Base-by-base conservation (phyloP, 805 yeast species). In the Candida hungchunana region DNA sequence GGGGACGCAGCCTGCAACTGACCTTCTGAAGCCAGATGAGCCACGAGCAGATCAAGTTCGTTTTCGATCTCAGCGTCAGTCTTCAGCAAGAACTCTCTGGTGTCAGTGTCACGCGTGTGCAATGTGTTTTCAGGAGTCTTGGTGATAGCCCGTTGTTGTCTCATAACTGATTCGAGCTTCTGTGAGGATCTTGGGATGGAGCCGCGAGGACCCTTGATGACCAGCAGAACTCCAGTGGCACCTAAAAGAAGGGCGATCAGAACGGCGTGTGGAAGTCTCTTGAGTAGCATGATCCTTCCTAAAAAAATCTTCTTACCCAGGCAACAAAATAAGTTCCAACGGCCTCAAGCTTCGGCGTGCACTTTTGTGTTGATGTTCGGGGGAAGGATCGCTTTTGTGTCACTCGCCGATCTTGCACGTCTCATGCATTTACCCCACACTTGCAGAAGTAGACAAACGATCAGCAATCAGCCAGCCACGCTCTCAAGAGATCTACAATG, bases 1-100 rank as follows among this genome's bases (percentile, higher is more conserved):
- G 58, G 53, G 9, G 45, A 16, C 15, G 40, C 32, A 11, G 40
- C 35, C 2, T 37, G 21, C 12, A 35, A 24, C 27, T 39, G 37
- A n/a, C 22, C 8, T 3, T 37, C 39, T 10, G 27, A 20, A 11
- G 10, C 15, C 27, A 25, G 10, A 13, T 8, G 14, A 10, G 27
- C 27, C n/a, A 35, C 20, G 4, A 32, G 36, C 13, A 35, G 35
- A 10, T 32, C 43, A 11, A 39, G 30, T 14, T 39, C 43, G 12
- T n/a, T 28, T 18, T 39, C 43, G 21, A 35, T 35, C 34, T 39
- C 40, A 12, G 17, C 18, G 5, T 39, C 42, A n/a, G 31, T 27
- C 29, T 31, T 38, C 22, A 28, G 22, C 31, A 38, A 31, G 23
- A 18, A 38, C 18, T 26, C 37, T 17, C 40, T 36, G 4, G 34